Base-by-base conservation (phyloP, 2,329 filamentous ascomycete genomes). In the Diplodia scrobiculata region DNA sequence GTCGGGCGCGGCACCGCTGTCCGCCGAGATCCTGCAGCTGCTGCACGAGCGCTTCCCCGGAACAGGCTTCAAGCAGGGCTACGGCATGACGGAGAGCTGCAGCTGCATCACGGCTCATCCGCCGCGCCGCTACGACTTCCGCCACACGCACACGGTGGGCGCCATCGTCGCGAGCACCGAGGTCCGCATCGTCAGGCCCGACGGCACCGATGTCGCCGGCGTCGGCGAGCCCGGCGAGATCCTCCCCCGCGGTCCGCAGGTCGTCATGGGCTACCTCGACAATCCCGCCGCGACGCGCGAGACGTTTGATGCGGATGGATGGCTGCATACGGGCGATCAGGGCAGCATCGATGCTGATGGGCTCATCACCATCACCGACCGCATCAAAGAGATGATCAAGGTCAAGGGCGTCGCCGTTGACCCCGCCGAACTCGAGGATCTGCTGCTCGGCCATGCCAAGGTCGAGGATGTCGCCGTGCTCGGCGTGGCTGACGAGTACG, bases 311-410 rank as follows among this genome's bases (percentile, higher is more conserved):
- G 65, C 68, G 4, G 80, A 83, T 1, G 83, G 83, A 1, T 86
- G 80, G 72, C 72, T 86, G 58, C 84, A 87, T 67, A 89, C 87
- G 0, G 87, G 80, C 0, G 84, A 87, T 64, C 80, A 84, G 50
- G 87, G 86, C 1, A 73, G 77, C 6, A 82, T 89, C 14, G 84
- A 87, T 63, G 71, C 74, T 0, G 81, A 87, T 67, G 86, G 84
- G 0, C 79, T 86, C 68, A 77, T 89, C 10, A 81, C 82, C 32
- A 86, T 87, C 65, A 80, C 81, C 0, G 86, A 89, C 70, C 81
- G 86, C 0, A 85, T 89, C 73, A 90, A 89, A 76, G 87, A 89
- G 74, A 84, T 89, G 80, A 87, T 89, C 74, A 89, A 89, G 72
- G 86, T 89, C 10, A 88, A 88, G 68, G 87, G 87, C 0, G 83